Evolutionary conservation across 345 rosid genomes (phyloP), one percentile per base, ranked within the genome.

Genomic region (Anastatica hierochuntica): DNA sequence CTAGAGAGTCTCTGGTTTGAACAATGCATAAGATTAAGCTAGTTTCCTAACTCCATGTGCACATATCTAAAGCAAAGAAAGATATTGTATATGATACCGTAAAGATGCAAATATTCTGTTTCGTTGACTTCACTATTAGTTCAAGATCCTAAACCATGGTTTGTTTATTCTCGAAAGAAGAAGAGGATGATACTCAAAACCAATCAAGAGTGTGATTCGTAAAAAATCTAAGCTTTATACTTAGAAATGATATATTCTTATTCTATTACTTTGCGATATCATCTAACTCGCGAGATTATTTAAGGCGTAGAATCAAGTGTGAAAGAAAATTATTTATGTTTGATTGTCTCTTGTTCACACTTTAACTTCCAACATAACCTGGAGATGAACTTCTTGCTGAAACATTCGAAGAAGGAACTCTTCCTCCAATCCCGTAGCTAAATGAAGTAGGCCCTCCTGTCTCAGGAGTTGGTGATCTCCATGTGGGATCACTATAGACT

Each of bases 271-370:
- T 24, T 17, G 3, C 42, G n/a, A 14, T 20, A 64, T 14, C 38
- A 56, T 13, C 51, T 43, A 51, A 20, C 14, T 35, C 45, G 40
- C 50, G 29, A 3, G 49, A 43, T 43, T 20, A 18, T 43, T 38
- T 36, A 58, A 57, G n/a, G 41, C 64, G 58, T 29, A 21, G 20
- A 43, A 66, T 29, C 58, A 57, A 3, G 7, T 44, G 53, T 51
- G 36, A 27, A 50, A 6, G 11, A 20, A n/a, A 8, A 13, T 20
- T 43, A 43, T 16, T 30, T 21, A 6, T 7, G 49, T 7, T 14
- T 43, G 49, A 43, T 21, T 21, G 49, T 43, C 49, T 43, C 11
- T 8, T 21, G 31, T 43, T 43, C 20, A 43, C 47, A 19, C 5
- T 7, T 26, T 19, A 43, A 19, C 19, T 20, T 4, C 47, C 47